Conservation (phyloP, 768 basidiomycete species). For the Mycena kentingensis region DNA sequence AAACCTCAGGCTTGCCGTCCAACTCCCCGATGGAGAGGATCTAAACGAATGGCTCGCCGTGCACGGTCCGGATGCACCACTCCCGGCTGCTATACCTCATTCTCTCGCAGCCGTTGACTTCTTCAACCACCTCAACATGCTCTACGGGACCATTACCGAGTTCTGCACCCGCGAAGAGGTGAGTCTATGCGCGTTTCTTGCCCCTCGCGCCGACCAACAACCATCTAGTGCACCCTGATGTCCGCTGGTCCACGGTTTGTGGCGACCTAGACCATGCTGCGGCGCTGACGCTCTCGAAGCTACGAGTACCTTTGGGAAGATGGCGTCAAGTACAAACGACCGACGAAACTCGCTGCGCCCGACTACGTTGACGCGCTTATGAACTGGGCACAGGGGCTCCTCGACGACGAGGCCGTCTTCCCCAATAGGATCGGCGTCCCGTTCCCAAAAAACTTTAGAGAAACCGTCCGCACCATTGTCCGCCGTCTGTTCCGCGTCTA, state of each 20-base stretch:
- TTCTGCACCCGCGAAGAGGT: conserved; percentile 96
- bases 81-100: neutral
- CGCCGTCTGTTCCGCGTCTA: conserved; percentile 95
- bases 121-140: conserved; percentile 99
- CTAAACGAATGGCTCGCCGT: conserved; percentile 99
- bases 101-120: conserved; percentile 85
- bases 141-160: conserved; percentile 97
- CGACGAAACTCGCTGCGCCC: conserved; percentile 92
- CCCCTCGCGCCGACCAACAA: conserved; percentile 7
- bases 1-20: conserved; percentile 89
- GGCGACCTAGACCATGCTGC: conserved; percentile 6
- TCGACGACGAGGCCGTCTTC: conserved; percentile 92
- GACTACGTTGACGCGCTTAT: conserved; percentile 98
- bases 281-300: conserved; percentile 39
- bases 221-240: conserved; percentile 86
- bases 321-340: conserved; percentile 80
- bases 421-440: conserved; percentile 94
- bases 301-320: conserved; percentile 97
- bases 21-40: conserved; percentile 96
- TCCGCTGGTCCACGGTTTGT: conserved; percentile 89
- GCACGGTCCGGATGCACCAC: conserved; percentile 65
- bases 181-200: conserved; percentile 25
- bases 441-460: conserved; percentile 87
- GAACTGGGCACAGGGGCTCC: conserved; percentile 94
- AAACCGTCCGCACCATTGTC: conserved; percentile 89